Base-by-base conservation (phyloP, 2,329 filamentous ascomycete species). In the Verticillium longisporum region DNA sequence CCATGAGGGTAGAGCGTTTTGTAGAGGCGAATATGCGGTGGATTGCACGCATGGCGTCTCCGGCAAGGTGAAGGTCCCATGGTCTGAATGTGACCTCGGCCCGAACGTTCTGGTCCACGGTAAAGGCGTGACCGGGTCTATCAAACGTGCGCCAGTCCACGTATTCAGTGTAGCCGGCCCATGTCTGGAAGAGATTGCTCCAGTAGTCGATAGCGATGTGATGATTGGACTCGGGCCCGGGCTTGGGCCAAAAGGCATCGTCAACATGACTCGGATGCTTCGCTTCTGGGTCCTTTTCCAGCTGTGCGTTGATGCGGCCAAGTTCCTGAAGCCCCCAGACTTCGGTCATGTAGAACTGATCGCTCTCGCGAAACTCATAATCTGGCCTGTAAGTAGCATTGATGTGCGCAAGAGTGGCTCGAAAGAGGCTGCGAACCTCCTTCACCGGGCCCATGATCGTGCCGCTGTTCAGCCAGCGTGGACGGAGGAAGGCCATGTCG, bases 381-480 rank as follows among this genome's bases (percentile, higher is more conserved):
- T 68, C 58, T 2, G 66, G 61, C 18, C 76, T 68, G 61, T 74
- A 72, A 1, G 75, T 72, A 11, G 68, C 68, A 37, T 70, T 65
- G 57, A 79, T 71, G 55, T 67, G 65, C 34, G 66, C 64, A 60
- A 70, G 64, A 7, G 72, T 71, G 21, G 68, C 70, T 26, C 68
- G 64, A 63, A 74, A 72, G 45, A 74, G 64, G 9, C 60, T 63
- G 11, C 70, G 67, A n/a, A 73, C 60, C 58, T 73, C 69, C 50
- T 65, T 66, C 18, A 75, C 64, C 1, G 76, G 76, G 1, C 75
- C 78, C 56, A 80, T 77, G 32, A 78, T 72, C 15, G 77, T 78
- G n/a, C 78, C 78, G 4, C 77, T 80, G 67, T 80, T 80, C 37
- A 80, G 69, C 71, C 72, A 80, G 21, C 73, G 72, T 7, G 77